Evolutionary conservation across 129 eudicot species (phyloP), one percentile per base, ranked within the genome.

Genomic region (Arctium lappa): DNA sequence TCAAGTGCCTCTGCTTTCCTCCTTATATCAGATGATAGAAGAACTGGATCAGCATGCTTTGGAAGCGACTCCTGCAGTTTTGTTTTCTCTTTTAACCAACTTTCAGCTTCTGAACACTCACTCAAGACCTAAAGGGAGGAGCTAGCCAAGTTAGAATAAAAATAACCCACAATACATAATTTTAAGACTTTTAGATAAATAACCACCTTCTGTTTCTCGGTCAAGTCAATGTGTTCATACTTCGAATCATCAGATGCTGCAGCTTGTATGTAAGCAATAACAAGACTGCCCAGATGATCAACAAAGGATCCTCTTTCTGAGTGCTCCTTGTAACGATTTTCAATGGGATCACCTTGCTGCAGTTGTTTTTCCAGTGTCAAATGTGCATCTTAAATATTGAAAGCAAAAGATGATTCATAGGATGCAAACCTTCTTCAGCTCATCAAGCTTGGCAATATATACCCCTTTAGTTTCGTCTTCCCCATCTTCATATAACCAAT

Each of bases 401-500:
- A 36, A 83, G 40, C 22, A 53, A 74, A 70, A 75, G 30, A 56
- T 0, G 15, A 37, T 76, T 15, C 31, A 50, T 16, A 38, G 12
- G 48, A 15, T 3, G 6, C 73, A 36, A 68, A 89, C 98, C 98
- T 89, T 95, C 84, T 92, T 92, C 12, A 95, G 97, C 79, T 95
- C 98, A 36, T 92, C 97, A 73, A 95, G 97, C 76, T 94, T 95
- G 74, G 97, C 91, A 76, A 88, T 62, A 74, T 94, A 94, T 0
- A 94, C 97, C 2, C 97, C 97, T 80, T 90, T 92, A 3, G 97
- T 95, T 83, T 95, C 98, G 74, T 95, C 98, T 84, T 95, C 98
- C 1, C 98, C 98, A 18, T 92, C 98, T 88, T 92, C 98, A 83
- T 95, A 95, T 88, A 95, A 86, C 98, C 98, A 95, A 75, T 95